Evolutionary conservation across 1,284 basidiomycete species (phyloP), one percentile per base, ranked within the genome.

Genomic region (Kalmanozyma brasiliensis): DNA sequence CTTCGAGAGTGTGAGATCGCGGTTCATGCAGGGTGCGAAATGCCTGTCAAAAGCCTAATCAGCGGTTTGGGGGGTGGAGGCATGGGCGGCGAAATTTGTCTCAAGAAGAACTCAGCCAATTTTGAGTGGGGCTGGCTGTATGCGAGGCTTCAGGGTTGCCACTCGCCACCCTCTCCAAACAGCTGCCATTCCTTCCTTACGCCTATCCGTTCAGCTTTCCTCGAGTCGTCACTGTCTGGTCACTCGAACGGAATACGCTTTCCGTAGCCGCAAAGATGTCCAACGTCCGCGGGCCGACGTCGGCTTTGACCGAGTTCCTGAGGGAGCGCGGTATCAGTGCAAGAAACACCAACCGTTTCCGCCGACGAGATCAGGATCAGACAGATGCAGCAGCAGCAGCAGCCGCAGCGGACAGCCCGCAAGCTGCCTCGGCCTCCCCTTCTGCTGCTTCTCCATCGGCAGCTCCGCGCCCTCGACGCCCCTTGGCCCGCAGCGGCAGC

Each of bases 291-390:
- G 94, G 94, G 0, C 94, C 94, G 0, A 89, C 91, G 0, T 94
- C 92, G 41, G 94, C 94, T 0, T 84, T 98, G 11, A 96, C 94
- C 23, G 92, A 93, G 68, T 97, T 94, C 80, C 85, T 98, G 17
- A 88, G 89, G 73, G 89, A 90, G 78, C 86, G 89, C 57, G 91
- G 91, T 8, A 94, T 94, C 69, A 91, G 88, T 4, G 86, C 88
- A 4, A 86, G 87, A 0, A 88, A 88, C 1, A 85, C 90, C 33
- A 88, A 89, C 42, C 66, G 73, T 19, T 80, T 79, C 44, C 55
- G 68, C 29, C 65, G 81, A 26, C 57, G 69, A 30, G 62, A 73
- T 6, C 63, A 66, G 34, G 61, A 62, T 7, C 38, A 60, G 40
- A 53, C 46, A 22, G 71, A 44, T 84, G 80, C 23, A 86, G 86